These are phyloP conservation scores for Biscutella auriculata DNA, from an alignment of 441 rosid species.

Conservation along the genomic window DNA sequence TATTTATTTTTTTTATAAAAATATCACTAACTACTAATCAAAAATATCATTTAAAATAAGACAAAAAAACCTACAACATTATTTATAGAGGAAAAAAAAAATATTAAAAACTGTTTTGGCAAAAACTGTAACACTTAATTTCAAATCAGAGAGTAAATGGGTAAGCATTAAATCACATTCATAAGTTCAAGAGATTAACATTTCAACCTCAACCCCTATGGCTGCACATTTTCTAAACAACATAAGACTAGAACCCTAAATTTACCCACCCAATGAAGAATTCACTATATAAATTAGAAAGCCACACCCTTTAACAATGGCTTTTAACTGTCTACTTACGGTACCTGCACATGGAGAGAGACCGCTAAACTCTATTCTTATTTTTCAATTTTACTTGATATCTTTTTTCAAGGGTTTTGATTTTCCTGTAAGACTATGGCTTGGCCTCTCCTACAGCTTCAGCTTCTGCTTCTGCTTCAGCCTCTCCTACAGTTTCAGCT, in stretches of 20 bases:
- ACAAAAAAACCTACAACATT: no score
- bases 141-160: background rate
- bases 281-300: conserved; percentile 8
- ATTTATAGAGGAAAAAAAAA: no score
- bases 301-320: conserved; percentile 6
- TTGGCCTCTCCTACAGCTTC: background rate
- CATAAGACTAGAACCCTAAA: background rate
- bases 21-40: no score
- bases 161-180: conserved; percentile 1
- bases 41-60: no score
- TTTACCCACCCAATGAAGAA: background rate
- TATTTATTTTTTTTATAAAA: no score
- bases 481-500: no score
- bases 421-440: background rate
- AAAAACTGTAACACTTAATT: background rate
- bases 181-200: conserved; percentile 6
- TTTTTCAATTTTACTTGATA: background rate
- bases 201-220: conserved; percentile 1
- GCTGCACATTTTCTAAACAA: conserved; percentile 9
- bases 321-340: background rate
- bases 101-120: background rate
- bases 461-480: no score
- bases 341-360: background rate
- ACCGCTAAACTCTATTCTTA: background rate
- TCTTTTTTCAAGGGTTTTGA: background rate